These are phyloP conservation scores for Lentinus tigrinus DNA, from an alignment of 768 basidiomycete species.

Conservation along the genomic window DNA sequence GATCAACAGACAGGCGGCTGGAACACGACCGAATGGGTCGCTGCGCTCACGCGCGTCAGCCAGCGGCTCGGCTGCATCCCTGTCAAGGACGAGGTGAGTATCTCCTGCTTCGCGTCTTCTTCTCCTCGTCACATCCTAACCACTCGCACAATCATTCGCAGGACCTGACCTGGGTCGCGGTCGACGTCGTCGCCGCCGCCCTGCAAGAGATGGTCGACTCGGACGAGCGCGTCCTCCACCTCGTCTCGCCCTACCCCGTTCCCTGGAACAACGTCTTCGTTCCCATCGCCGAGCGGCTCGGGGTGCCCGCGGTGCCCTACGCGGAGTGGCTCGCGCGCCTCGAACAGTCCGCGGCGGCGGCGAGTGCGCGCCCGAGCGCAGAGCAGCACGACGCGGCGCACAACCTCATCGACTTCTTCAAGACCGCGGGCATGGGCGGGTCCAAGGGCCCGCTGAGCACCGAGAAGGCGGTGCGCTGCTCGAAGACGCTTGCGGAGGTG, in stretches of 20 bases:
- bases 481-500: constrained; percentile 7
- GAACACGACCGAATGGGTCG: constrained; percentile 41
- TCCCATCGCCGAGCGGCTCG: constrained; percentile 17
- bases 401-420: constrained; percentile 13
- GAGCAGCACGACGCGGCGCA: constrained; percentile 14
- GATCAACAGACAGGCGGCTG: constrained; percentile 28
- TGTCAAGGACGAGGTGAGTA: constrained; percentile 39
- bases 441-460: constrained; percentile 9
- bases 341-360: constrained; percentile 6
- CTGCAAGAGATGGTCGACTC: constrained; percentile 4
- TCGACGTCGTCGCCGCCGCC: constrained; percentile 5
- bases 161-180: constrained; percentile 2
- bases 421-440: constrained; percentile 9
- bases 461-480: constrained; percentile 4
- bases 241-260: constrained; percentile 27
- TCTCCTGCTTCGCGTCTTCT: not conserved
- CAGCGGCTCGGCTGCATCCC: constrained; percentile 26
- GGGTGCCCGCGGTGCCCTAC: constrained; percentile 21
- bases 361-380: not conserved
- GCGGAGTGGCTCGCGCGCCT: constrained; percentile 24
- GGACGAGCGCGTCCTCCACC: constrained; percentile 9
- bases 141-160: not conserved
- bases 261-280: constrained; percentile 21
- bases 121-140: not conserved
- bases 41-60: constrained; percentile 35